Evolutionary conservation across 495 filamentous ascomycete genomes (phyloP), one percentile per base, ranked within the genome.

Genomic region (Podospora anserina): DNA sequence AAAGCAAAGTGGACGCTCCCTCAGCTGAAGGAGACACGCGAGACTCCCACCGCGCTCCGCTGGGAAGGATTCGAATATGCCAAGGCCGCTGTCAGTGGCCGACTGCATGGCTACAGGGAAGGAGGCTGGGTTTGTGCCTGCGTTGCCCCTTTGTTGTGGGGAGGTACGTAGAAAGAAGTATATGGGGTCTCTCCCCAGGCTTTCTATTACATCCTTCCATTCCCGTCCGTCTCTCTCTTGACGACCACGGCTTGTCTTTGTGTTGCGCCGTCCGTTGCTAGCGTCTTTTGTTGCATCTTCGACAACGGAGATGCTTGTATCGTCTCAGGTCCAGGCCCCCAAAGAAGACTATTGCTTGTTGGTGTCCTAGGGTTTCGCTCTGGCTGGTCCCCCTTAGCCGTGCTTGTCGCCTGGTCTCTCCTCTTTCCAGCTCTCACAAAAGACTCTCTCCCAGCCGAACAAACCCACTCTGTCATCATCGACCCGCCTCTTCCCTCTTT

Each of bases 71-170:
- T 16, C 39, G 15, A 49, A 58, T 58, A 58, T 26, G 55, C 55
- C 55, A 19, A 58, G 23, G 55, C 55, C 55, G 55, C 55, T 58
- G 55, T 58, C 55, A 58, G 55, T 26, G 55, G n/a, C 18, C 55
- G 23, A 9, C 55, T 23, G 55, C 55, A 58, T 58, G 55, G 55
- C 55, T 19, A 23, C 55, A 26, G 23, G 55, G 55, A 13, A 58
- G 55, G 11, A 20, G 23, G 55, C 55, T n/a, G 55, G 23, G 13
- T 58, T 19, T 4, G 55, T 26, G 55, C 23, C 55, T 26, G n/a
- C 18, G 55, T 58, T 58, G n/a, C 55, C 23, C 55, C 55, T 58
- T 58, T 58, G 54, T 57, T 57, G 55, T 20, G n/a, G 55, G 9
- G 39, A 49, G 39, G 39, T 49, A 49, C 39, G 15, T 3, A 49